Percentiles rank a stretch among this genome's conserved stretches.
These are phyloP conservation scores for Hyphodiscus hymeniophilus DNA, from an alignment of 495 filamentous ascomycete genomes.

Conservation along the genomic window DNA sequence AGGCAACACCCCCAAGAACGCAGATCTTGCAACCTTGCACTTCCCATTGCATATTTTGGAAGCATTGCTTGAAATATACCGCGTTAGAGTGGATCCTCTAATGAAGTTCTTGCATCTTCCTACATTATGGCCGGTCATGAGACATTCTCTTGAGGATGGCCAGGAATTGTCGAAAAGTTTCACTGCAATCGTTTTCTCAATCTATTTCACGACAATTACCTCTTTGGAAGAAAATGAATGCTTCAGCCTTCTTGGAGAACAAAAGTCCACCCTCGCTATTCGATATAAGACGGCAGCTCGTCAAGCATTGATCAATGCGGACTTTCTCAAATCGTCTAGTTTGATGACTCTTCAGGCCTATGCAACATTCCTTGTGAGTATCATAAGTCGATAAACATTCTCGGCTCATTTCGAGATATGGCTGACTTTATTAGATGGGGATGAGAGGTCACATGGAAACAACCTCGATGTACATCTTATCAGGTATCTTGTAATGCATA, in stretches of 20 bases:
- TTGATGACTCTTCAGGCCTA: constrained; percentile 50
- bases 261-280: constrained; percentile 29
- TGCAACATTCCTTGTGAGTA: constrained; percentile 45
- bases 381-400: constrained; percentile 17
- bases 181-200: constrained; percentile 41
- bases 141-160: constrained; percentile 36
- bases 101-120: constrained; percentile 47
- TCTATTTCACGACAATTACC: constrained; percentile 36
- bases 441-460: background rate
- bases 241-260: constrained; percentile 32
- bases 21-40: constrained; percentile 18
- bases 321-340: constrained; percentile 40
- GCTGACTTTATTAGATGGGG: background rate
- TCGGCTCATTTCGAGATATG: too few species aligned
- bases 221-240: constrained; percentile 33
- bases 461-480: background rate
- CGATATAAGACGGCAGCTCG: constrained; percentile 36
- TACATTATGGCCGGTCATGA: constrained; percentile 41
- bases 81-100: constrained; percentile 44
- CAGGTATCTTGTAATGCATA: background rate
- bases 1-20: constrained; percentile 1
- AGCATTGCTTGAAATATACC: constrained; percentile 41
- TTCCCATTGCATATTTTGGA: constrained; percentile 18
- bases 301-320: constrained; percentile 38
- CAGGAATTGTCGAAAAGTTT: constrained; percentile 34